Evolutionary conservation across 2,329 filamentous ascomycete genomes (phyloP).

Genomic region (Fusarium neocosmosporiellum): DNA sequence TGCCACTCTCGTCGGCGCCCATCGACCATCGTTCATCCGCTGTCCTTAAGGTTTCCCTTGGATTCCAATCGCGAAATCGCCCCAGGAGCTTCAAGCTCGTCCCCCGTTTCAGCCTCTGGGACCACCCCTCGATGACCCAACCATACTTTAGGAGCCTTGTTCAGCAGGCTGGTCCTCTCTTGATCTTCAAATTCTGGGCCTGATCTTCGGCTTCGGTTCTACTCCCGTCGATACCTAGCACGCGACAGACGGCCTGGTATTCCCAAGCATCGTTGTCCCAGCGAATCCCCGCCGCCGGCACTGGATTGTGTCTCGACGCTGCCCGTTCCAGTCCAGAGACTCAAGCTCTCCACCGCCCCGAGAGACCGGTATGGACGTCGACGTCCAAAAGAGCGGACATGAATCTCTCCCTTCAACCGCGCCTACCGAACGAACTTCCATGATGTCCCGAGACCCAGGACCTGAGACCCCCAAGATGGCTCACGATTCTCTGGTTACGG

Average conservation of each 20-base stretch:
- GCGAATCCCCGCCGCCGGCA: constrained; percentile 34
- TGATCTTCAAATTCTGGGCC: constrained; percentile 15
- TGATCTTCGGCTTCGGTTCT: constrained; percentile 6
- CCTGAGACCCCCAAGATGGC: constrained; percentile 52
- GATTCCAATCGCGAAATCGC: constrained; percentile 34
- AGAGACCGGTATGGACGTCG: constrained; percentile 45
- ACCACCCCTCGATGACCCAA: constrained; percentile 38
- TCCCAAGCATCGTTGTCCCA: constrained; percentile 30
- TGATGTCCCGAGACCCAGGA: constrained; percentile 40
- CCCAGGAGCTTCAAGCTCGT: constrained; percentile 24
- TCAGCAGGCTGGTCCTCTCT: constrained; percentile 26
- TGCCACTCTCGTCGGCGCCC: constrained; percentile 1
- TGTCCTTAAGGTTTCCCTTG: constrained; percentile 29
- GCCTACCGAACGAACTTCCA: constrained; percentile 35
- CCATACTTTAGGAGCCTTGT: constrained; percentile 24
- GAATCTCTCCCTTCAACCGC: constrained; percentile 42
- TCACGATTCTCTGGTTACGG: constrained; percentile 82
- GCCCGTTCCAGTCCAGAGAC: constrained; percentile 44
- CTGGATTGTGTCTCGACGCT: constrained; percentile 44
- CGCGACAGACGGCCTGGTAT: constrained; percentile 27
- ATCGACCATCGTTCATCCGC: constrained; percentile 9
- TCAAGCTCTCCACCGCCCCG: constrained; percentile 27
- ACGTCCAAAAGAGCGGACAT: constrained; percentile 41
- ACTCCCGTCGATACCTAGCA: constrained; percentile 20
- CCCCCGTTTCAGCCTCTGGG: constrained; percentile 37